phyloP scores from a whole-genome alignment of 331 rosid genomes.

The Quercus lobata region DNA sequence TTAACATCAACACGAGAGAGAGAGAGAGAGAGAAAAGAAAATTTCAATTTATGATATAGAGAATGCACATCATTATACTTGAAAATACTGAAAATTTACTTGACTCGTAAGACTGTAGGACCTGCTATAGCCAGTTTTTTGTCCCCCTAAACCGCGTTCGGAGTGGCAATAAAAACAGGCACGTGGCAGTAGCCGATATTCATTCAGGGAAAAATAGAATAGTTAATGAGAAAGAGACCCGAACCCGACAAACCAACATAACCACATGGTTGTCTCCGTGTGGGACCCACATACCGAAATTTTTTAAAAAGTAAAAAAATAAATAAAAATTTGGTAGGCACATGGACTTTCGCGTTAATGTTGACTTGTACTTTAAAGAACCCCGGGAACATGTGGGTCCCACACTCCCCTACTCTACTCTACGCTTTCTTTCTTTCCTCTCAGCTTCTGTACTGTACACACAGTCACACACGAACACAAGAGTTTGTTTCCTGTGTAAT shows the following conservation, averaged over 20 bases:
- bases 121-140: too few relatives aligned
- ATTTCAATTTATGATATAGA: too few relatives aligned
- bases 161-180: conserved; percentile 6
- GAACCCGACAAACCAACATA: conserved; percentile 35
- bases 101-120: not conserved
- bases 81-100: too few relatives aligned
- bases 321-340: not conserved
- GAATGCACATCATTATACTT: too few relatives aligned
- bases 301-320: too few relatives aligned
- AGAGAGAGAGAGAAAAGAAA: too few relatives aligned
- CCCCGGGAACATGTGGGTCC: conserved; percentile 29
- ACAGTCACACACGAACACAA: not conserved
- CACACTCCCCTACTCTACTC: not conserved
- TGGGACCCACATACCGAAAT: not conserved
- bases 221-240: not conserved
- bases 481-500: not conserved
- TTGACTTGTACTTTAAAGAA: conserved; percentile 30
- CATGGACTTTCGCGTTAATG: conserved; percentile 24
- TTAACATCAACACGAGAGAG: too few relatives aligned
- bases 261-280: conserved; percentile 36
- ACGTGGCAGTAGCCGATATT: conserved; percentile 18
- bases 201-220: not conserved
- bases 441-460: not conserved
- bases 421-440: not conserved
- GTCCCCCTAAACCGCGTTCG: too few relatives aligned